Evolutionary conservation across 768 basidiomycete species (phyloP).

Genomic region (Agaricus subrufescens): DNA sequence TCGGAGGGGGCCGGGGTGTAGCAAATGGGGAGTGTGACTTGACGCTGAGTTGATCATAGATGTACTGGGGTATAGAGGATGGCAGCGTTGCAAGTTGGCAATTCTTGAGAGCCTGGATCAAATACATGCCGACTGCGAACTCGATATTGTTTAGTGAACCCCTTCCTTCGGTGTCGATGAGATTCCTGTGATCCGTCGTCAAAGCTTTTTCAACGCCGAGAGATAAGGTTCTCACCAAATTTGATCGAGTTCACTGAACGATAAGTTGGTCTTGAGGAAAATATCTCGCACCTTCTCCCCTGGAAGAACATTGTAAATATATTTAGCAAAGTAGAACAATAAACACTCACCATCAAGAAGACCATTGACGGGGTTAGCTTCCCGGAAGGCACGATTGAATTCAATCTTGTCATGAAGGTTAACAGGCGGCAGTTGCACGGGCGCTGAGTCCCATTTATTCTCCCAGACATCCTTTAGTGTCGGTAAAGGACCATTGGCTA

Average conservation of each 20-base stretch:
- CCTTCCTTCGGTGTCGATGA: slow-evolving; percentile 55
- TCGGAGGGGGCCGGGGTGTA: slow-evolving; percentile 6
- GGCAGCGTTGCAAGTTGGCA: slow-evolving; percentile 29
- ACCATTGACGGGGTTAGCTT: slow-evolving; percentile 46
- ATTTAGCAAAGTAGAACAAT: not conserved
- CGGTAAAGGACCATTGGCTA: slow-evolving; percentile 11
- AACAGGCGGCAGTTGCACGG: slow-evolving; percentile 30
- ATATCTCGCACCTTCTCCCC: slow-evolving; percentile 58
- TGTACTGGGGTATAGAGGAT: slow-evolving; percentile 22
- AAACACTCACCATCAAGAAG: slow-evolving; percentile 42
- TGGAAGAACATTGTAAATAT: slow-evolving; percentile 14
- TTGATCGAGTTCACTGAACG: slow-evolving; percentile 52
- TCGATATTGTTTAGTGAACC: slow-evolving; percentile 61
- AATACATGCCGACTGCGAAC: slow-evolving; percentile 69
- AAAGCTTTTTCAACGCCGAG: not conserved
- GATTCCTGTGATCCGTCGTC: slow-evolving; percentile 34
- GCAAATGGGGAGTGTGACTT: slow-evolving; percentile 2
- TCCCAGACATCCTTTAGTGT: slow-evolving; percentile 12
- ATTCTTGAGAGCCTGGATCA: slow-evolving; percentile 40
- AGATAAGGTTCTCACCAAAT: slow-evolving; percentile 44
- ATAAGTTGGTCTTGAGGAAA: slow-evolving; percentile 57
- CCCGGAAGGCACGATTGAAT: slow-evolving; percentile 50
- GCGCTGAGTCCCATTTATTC: slow-evolving; percentile 2
- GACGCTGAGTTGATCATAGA: slow-evolving; percentile 24
- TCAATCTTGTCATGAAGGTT: slow-evolving; percentile 39